Percentiles rank a stretch among this genome's conserved stretches.
Conservation (phyloP, 495 filamentous ascomycete species). For the Coniosporium apollinis region DNA sequence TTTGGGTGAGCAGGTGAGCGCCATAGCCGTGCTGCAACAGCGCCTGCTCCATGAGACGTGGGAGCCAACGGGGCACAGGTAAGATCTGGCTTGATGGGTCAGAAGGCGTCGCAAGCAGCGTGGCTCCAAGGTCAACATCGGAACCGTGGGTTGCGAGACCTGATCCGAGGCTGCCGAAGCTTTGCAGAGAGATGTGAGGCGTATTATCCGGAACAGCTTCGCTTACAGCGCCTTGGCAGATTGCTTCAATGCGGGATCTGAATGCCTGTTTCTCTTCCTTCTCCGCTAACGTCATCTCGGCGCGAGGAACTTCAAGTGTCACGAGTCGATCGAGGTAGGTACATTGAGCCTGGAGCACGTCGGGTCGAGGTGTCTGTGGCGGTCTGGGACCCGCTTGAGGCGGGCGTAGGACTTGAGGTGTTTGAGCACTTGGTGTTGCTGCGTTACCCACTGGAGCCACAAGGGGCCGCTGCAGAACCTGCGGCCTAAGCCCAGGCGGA, state of each 20-base stretch:
- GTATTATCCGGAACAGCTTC: no score
- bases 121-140: constrained; percentile 57
- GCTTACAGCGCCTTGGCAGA: constrained; percentile 38
- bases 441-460: no score
- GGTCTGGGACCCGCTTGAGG: no score
- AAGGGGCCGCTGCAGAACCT: no score
- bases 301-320: constrained; percentile 13
- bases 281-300: constrained; percentile 28
- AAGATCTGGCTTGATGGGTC: constrained; percentile 18
- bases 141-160: constrained; percentile 58
- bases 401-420: constrained; percentile 1
- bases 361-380: neutral
- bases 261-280: constrained; percentile 46
- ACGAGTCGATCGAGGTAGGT: constrained; percentile 21
- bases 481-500: no score
- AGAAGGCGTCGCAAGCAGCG: constrained; percentile 19
- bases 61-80: no score
- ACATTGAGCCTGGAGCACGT: constrained; percentile 13
- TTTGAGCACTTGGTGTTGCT: no score
- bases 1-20: constrained; percentile 49
- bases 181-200: constrained; percentile 41
- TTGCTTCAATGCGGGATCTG: constrained; percentile 35
- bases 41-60: constrained; percentile 46
- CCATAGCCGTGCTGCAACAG: constrained; percentile 54
- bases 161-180: constrained; percentile 56